These are phyloP conservation scores for Thermothielavioides terrestris DNA, from an alignment of 495 filamentous ascomycete genomes.

Conservation along the genomic window DNA sequence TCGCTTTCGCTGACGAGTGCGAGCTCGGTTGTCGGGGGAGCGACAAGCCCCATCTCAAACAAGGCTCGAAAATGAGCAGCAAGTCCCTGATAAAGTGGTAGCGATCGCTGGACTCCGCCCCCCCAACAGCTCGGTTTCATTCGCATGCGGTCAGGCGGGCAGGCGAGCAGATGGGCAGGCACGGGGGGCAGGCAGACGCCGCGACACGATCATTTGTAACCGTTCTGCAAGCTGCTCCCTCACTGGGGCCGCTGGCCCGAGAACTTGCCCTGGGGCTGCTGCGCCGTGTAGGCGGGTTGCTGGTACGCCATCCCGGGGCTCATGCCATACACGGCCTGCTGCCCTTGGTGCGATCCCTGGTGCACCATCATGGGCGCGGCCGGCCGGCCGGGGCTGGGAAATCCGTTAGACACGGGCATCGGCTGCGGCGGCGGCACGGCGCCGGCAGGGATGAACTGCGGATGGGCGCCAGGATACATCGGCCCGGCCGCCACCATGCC, in stretches of 20 bases:
- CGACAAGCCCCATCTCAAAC: too few relatives aligned
- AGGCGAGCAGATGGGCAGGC: too few relatives aligned
- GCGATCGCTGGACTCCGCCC: not conserved
- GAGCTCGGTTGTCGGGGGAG: too few relatives aligned
- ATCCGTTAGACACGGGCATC: slow-evolving; percentile 57
- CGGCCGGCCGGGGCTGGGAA: slow-evolving; percentile 70
- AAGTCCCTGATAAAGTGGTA: not conserved
- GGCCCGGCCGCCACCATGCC: slow-evolving; percentile 54
- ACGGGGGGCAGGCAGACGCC: slow-evolving; percentile 1
- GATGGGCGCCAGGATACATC: slow-evolving; percentile 54
- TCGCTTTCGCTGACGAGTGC: too few relatives aligned
- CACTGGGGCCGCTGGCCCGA: slow-evolving; percentile 27
- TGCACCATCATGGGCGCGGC: slow-evolving; percentile 73
- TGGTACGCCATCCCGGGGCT: slow-evolving; percentile 57
- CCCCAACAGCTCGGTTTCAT: not conserved
- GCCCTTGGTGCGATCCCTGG: slow-evolving; percentile 65
- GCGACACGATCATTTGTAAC: not conserved
- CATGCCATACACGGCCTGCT: slow-evolving; percentile 56
- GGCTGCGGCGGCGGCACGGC: slow-evolving; percentile 54
- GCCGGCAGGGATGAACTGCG: slow-evolving; percentile 56
- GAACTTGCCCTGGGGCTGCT: slow-evolving; percentile 63
- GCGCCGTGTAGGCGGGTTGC: slow-evolving; percentile 53
- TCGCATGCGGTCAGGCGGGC: not conserved
- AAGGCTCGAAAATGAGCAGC: too few relatives aligned
- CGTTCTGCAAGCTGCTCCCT: slow-evolving; percentile 4